These are phyloP conservation scores for Collybiopsis luxurians DNA, from an alignment of 768 basidiomycete species.

Conservation along the genomic window DNA sequence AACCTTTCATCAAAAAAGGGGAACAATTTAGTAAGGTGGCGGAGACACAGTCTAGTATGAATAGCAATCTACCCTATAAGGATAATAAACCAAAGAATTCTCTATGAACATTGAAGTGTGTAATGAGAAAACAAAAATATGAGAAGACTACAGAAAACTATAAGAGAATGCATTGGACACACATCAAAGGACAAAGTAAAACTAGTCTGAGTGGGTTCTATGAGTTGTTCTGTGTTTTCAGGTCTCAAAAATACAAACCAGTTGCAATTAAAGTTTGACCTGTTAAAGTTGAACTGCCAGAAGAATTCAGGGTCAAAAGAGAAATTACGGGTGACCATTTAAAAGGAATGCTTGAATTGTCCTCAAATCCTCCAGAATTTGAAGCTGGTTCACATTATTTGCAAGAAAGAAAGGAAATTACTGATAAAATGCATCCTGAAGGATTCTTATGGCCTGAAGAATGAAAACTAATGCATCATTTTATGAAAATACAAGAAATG, in stretches of 20 bases:
- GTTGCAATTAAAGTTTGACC: constrained; percentile 17
- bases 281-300: constrained; percentile 9
- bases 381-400: constrained; percentile 17
- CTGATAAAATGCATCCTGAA: constrained; percentile 12
- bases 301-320: constrained; percentile 16
- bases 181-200: no score
- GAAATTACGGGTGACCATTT: constrained; percentile 19
- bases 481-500: constrained; percentile 28
- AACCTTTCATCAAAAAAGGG: no score
- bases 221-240: constrained; percentile 3
- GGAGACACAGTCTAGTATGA: no score
- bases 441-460: constrained; percentile 32
- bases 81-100: no score
- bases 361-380: constrained; percentile 13
- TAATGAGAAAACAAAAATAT: no score
- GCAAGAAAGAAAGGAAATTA: constrained; percentile 13
- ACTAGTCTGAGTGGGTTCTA: no score
- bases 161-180: no score
- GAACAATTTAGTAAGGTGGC: no score
- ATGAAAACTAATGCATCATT: constrained; percentile 25
- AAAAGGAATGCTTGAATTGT: constrained; percentile 11
- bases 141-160: no score
- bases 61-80: no score
- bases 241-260: constrained; percentile 19
- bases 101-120: no score